Conservation (phyloP, 192 early-diverging fungal genomes). For the Coemansia sp. region DNA sequence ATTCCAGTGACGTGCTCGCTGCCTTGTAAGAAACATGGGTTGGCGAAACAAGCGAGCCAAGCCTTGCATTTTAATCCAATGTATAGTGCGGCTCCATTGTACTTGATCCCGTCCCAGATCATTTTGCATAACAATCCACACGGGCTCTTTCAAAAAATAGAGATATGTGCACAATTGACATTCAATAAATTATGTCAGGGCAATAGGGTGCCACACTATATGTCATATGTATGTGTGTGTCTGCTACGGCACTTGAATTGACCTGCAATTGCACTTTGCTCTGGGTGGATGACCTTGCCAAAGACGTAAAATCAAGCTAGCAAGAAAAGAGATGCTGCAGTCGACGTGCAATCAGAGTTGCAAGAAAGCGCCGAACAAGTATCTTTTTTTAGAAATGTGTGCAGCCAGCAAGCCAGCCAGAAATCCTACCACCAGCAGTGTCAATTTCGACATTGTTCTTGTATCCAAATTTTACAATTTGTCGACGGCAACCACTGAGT, state of each 20-base stretch:
- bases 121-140: neutral
- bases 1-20: neutral
- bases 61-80: neutral
- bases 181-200: neutral
- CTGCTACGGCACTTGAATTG: too few species aligned
- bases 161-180: neutral
- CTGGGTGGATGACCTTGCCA: neutral
- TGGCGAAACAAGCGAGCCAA: neutral
- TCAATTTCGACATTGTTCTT: neutral
- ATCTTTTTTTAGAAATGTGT: conserved; percentile 2
- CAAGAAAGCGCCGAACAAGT: neutral
- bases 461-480: neutral
- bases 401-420: neutral
- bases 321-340: neutral
- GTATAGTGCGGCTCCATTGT: neutral
- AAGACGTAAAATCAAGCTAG: neutral
- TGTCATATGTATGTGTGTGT: too few species aligned
- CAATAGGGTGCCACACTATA: neutral
- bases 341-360: neutral
- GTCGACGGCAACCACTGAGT: neutral
- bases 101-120: neutral
- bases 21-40: neutral
- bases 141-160: neutral
- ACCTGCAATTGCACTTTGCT: too few species aligned
- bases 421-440: neutral